Conservation (phyloP, 2,329 filamentous ascomycete species). For the Leptographium lundbergii region DNA sequence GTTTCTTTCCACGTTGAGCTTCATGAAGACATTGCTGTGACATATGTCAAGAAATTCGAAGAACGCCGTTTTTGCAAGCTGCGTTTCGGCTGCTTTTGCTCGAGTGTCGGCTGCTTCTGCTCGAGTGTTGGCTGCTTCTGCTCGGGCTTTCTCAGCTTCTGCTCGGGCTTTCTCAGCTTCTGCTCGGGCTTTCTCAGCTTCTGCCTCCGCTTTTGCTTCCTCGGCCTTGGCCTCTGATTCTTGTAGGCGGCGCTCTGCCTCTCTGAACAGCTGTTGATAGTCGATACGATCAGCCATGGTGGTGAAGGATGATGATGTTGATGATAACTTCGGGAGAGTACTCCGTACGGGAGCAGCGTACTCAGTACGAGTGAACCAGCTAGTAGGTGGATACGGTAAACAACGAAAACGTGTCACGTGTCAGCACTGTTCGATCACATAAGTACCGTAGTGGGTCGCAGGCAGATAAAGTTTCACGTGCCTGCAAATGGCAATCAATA, state of each 20-base stretch:
- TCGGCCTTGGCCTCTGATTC: background rate
- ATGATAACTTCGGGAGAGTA: no score
- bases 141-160: background rate
- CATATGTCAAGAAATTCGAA: background rate
- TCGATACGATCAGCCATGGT: background rate
- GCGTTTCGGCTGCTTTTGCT: background rate
- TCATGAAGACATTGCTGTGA: background rate
- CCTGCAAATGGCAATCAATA: no score
- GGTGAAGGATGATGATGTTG: no score
- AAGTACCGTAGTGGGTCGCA: no score
- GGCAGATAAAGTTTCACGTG: no score
- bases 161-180: background rate
- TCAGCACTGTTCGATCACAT: no score
- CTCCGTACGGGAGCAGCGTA: no score
- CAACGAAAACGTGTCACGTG: no score
- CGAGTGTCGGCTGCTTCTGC: background rate
- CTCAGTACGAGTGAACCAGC: no score
- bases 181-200: background rate
- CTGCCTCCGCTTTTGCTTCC: background rate
- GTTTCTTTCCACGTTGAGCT: background rate
- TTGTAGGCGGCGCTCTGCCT: background rate
- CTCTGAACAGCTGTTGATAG: background rate
- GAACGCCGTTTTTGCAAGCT: constrained; percentile 1
- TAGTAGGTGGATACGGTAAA: no score
- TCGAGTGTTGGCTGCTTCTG: background rate